phyloP scores from a whole-genome alignment of 108 stramenopile species.

The Cylindrotheca fusiformis region DNA sequence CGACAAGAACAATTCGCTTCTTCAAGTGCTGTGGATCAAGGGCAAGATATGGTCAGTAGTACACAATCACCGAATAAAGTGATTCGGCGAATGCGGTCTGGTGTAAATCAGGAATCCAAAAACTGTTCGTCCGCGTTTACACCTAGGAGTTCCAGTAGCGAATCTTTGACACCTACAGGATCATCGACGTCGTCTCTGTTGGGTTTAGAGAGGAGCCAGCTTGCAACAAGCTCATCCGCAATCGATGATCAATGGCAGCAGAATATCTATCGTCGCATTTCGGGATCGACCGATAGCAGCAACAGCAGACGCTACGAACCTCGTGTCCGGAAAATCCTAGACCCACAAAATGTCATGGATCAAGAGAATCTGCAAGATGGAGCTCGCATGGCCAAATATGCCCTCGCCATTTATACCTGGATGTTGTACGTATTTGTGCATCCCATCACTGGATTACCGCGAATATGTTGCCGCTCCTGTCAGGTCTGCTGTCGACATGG shows the following conservation, averaged over 20 bases:
- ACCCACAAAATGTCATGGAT: constrained; percentile 57
- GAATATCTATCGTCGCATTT: constrained; percentile 1
- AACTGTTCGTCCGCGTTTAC: neutral
- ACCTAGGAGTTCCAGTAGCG: neutral
- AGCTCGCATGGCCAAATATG: constrained; percentile 79
- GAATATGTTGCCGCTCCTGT: constrained; percentile 42
- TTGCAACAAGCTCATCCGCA: neutral
- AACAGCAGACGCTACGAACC: constrained; percentile 16
- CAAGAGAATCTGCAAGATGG: constrained; percentile 67
- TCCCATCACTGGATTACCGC: constrained; percentile 69
- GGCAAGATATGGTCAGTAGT: neutral
- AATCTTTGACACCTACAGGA: neutral
- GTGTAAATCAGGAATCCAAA: neutral
- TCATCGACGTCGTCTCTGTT: constrained; percentile 1
- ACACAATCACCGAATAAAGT: neutral
- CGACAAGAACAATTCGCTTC: neutral
- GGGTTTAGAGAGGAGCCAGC: too few species aligned
- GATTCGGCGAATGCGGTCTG: neutral
- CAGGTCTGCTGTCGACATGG: constrained; percentile 1
- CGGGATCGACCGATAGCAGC: neutral
- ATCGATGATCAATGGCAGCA: neutral
- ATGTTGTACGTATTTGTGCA: constrained; percentile 81
- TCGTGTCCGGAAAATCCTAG: constrained; percentile 44
- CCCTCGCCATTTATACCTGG: constrained; percentile 90
- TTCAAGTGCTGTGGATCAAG: neutral